Evolutionary conservation across 2,329 filamentous ascomycete genomes (phyloP), one percentile per base, ranked within the genome.

Genomic region (Dendryphion nanum): DNA sequence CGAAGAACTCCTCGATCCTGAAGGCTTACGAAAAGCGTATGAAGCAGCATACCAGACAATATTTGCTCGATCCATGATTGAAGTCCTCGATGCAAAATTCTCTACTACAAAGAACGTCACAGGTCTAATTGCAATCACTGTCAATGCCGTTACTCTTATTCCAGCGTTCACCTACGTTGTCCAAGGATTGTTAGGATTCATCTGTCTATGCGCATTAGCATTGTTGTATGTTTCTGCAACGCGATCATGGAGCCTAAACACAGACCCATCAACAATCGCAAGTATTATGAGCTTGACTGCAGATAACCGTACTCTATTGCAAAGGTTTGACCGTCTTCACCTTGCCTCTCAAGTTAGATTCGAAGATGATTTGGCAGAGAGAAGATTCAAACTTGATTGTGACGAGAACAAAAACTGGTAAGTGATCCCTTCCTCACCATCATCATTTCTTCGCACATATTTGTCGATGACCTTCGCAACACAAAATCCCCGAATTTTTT

Each of bases 21-120:
- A 48, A 6, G 41, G 33, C 0, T 40, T 73, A 0, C 40, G 49
- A 1, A 6, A 39, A 4, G 58, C 61, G 0, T 69, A 67, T 31
- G 45, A 69, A 34, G 45, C 49, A 3, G 67, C 66, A 1, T 69
- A 72, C 40, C 50, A 62, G 14, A 24, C 72, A 4, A 48, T 72
- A 0, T 70, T 73, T 31, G 47, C 64, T 2, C 44, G 57, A 6
- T 38, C 41, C 13, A 41, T 65, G 42, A 41, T 40, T 1, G 50
- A 58, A 18, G 37, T 61, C 1, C 38, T 63, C 1, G 20, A 30
- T 1, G 4, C 6, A 1, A 36, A 45, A 4, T 19, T 50, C 2
- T 18, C 32, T 15, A 2, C 18, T 30, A 55, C 20, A 32, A 17
- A 30, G 29, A 10, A n/a, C 8, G 15, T 2, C 29, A 14, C 10